Evolutionary conservation across 495 filamentous ascomycete species (phyloP).

Genomic region (Trichoderma orchidacearum): DNA sequence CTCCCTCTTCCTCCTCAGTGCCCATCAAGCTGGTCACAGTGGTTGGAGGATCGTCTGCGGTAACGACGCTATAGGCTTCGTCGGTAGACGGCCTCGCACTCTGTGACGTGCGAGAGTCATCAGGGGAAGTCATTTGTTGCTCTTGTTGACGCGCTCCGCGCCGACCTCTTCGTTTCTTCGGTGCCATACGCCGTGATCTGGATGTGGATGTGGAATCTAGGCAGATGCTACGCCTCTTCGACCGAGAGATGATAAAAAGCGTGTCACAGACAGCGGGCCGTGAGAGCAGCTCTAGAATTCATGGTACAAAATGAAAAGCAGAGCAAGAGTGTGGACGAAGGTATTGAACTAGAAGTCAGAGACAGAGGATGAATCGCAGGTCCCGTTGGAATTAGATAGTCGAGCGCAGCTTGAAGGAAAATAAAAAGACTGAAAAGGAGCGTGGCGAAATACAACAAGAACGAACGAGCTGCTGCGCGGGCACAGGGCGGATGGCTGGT

Average conservation of each 20-base stretch:
- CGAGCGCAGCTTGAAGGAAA: not conserved
- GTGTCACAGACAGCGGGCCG: not conserved
- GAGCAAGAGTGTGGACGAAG: not conserved
- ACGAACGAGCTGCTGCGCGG: not conserved
- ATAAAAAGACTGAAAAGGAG: not conserved
- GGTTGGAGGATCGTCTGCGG: not conserved
- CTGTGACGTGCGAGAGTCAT: not conserved
- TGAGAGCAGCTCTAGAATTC: not conserved
- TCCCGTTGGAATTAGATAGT: not conserved
- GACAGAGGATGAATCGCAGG: not conserved
- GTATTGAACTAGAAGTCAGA: not conserved
- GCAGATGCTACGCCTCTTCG: not conserved
- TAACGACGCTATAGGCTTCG: too few species aligned
- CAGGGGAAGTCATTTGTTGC: not conserved
- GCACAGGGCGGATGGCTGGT: not conserved
- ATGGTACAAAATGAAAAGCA: not conserved
- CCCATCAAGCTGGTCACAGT: not conserved
- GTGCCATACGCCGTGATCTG: not conserved
- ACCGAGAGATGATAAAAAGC: not conserved
- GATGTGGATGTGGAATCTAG: not conserved
- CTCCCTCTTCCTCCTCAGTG: not conserved
- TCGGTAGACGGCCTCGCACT: not conserved
- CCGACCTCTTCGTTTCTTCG: not conserved
- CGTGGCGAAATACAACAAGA: not conserved
- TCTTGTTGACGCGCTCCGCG: not conserved